Base-by-base conservation (phyloP, 768 basidiomycete genomes). In the Amanita muscaria region DNA sequence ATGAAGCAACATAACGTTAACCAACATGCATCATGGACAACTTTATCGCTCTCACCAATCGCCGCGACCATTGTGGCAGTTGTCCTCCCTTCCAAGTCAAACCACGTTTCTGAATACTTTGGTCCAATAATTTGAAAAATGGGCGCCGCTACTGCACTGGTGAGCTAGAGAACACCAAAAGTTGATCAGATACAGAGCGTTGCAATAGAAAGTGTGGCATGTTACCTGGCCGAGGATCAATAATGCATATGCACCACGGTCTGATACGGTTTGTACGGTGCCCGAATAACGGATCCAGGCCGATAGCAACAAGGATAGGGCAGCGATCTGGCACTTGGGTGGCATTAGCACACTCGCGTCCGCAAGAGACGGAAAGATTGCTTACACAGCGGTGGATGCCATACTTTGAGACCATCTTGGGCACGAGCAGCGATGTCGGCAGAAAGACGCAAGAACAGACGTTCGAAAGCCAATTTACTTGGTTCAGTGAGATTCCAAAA, bases 381-480 rank as follows among this genome's bases (percentile, higher is more conserved):
- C 80, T 36, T 51, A 86, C 88, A 53, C 77, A 77, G 52, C 70
- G 63, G 30, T 74, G 69, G 31, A 88, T 60, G 3, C 86, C 84
- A 49, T 74, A 80, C 49, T 70, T 69, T 14, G 69, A 63, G 47
- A 76, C 73, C 23, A 85, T 51, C 9, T 69, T 54, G 0, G 88
- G 88, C 11, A 83, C 63, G 14, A 75, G 51, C 25, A 84, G 51
- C 1, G 84, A 16, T 5, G 68, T 65, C 1, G 82, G 81, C 14
- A 90, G 65, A 50, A 77, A 88, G 1, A 80, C 58, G 24, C 76
- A 66, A 2, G 74, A 68, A 16, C 80, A 64, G 42, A 83, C 67
- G 53, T 85, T 90, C 8, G 82, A 79, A 2, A 91, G 65, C 88
- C 89, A 90, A 51, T 86, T 89, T 11, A 87, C 80, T 59, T 83